These are phyloP conservation scores for Adansonia grandidieri DNA, from an alignment of 441 rosid genomes.

Conservation along the genomic window DNA sequence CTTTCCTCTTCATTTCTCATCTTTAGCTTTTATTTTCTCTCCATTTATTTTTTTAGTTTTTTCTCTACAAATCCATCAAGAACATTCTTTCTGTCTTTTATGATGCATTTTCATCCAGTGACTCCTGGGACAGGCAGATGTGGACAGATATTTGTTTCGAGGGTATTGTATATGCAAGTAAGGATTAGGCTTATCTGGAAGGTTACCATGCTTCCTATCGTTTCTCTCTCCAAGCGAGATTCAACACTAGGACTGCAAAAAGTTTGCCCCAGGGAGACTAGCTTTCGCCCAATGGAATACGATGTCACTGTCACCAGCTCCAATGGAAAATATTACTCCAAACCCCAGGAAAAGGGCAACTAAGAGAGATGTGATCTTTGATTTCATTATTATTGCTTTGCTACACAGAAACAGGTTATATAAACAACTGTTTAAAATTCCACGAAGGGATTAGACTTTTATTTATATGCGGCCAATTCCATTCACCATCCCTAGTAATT, in stretches of 20 bases:
- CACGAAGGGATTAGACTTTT: too few species aligned
- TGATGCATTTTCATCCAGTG: background rate
- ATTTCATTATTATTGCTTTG: background rate
- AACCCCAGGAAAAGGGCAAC: background rate
- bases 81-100: background rate
- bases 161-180: background rate
- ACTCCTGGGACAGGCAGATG: background rate
- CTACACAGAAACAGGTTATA: too few species aligned
- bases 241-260: background rate
- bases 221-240: background rate
- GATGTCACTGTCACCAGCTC: background rate
- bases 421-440: too few species aligned
- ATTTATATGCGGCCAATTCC: too few species aligned
- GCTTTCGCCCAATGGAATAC: background rate
- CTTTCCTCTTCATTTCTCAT: too few species aligned
- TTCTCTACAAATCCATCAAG: too few species aligned
- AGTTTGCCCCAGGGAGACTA: background rate
- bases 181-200: background rate
- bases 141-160: background rate
- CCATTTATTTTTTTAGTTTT: too few species aligned
- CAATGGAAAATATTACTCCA: background rate
- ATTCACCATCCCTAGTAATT: too few species aligned
- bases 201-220: background rate
- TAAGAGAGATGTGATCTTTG: background rate
- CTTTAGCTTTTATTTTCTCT: too few species aligned